Base-by-base conservation (phyloP, 140 eudicot species). In the Oenanthe javanica region DNA sequence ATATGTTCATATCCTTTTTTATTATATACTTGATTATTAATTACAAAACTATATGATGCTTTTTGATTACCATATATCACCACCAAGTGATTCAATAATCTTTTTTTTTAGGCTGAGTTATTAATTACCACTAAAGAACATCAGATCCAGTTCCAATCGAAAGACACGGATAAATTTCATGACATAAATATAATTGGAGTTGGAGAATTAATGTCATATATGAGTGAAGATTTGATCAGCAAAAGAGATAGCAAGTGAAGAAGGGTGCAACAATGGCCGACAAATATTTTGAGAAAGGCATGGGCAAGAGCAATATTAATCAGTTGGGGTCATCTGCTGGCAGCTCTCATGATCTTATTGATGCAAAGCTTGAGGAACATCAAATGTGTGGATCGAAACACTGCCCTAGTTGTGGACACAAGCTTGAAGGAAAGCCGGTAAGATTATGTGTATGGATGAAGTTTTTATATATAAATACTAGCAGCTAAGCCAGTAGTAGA, bases 341-440 rank as follows among this genome's bases (percentile, higher is more conserved):
- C 77, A 86, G 90, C 52, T 82, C 86, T 69, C 74, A 69, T 72
- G 89, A 87, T 85, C 91, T 89, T 78, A 89, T 89, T 47, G 91
- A 87, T 84, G 87, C 93, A 45, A 89, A 89, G 81, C 93, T 89
- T 50, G 93, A 89, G 77, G 93, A 85, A 77, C 93, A 89, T 75
- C 91, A 87, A 80, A 78, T 87, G 40, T 85, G 91, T 82, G 93
- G 89, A 87, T 81, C 93, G 85, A 89, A 87, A 49, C 91, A 85
- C 55, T 89, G 91, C 78, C 93, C 91, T 61, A 73, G 91, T 45
- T 89, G 93, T 47, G 93, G 93, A 5, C 93, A 89, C 85, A 89
- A 84, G 84, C 91, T 89, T 9, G 89, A 89, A 79, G 90, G 89
- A 76, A 89, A 85, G 76, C 91, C 89, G 84, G 93, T 85, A 87